These are phyloP conservation scores for Claviceps monticola DNA, from an alignment of 2,329 filamentous ascomycete genomes.

Conservation along the genomic window DNA sequence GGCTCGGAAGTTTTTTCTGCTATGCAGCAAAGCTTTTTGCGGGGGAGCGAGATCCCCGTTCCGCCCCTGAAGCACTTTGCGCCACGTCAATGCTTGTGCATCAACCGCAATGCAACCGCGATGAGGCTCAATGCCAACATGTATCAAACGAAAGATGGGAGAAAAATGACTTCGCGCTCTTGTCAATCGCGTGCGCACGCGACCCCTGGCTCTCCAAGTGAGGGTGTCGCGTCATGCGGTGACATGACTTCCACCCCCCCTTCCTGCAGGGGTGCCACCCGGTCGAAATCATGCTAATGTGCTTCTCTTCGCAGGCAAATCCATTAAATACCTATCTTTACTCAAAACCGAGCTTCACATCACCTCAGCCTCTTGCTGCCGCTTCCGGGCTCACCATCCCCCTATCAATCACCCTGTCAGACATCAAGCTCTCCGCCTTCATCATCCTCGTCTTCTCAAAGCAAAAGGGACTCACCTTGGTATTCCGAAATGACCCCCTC, in stretches of 20 bases:
- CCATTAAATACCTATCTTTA: conserved; percentile 90
- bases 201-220: not conserved
- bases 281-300: conserved; percentile 2
- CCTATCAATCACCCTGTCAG: conserved; percentile 89
- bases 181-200: not conserved
- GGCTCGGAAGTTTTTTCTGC: not conserved
- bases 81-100: not conserved
- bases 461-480: conserved; percentile 89
- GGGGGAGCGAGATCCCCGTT: not conserved
- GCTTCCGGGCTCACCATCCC: conserved; percentile 89
- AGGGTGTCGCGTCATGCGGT: conserved; percentile 4
- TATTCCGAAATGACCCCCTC: conserved; percentile 94
- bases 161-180: not conserved
- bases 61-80: not conserved
- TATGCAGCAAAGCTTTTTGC: not conserved
- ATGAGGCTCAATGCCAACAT: not conserved
- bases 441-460: conserved; percentile 96
- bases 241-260: not conserved
- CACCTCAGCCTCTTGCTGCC: conserved; percentile 80
- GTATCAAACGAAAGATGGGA: too few relatives aligned
- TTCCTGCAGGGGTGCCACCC: not conserved
- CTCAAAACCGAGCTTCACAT: conserved; percentile 84
- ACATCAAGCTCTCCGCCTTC: conserved; percentile 91
- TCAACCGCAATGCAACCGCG: not conserved
- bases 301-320: conserved; percentile 51